phyloP scores from a whole-genome alignment of 2,329 filamentous ascomycete species.

The Exutisphaerella laricina region DNA sequence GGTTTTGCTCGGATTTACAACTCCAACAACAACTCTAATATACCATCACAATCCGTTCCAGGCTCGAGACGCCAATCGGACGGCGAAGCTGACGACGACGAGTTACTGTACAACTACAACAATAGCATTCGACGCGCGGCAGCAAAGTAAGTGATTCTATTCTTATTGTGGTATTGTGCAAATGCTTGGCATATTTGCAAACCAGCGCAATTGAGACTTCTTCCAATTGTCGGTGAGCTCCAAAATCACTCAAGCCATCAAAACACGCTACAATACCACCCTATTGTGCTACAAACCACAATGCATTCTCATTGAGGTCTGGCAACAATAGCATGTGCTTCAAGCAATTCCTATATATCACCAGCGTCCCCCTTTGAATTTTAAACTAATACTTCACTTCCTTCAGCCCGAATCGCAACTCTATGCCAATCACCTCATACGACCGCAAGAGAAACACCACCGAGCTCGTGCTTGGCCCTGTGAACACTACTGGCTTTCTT shows the following conservation, averaged over 20 bases:
- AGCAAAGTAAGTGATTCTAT: slow-evolving; percentile 69
- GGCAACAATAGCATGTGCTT: slow-evolving; percentile 9
- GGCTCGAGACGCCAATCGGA: slow-evolving; percentile 81
- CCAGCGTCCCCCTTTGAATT: neutral
- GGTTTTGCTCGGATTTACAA: slow-evolving; percentile 50
- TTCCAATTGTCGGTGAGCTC: slow-evolving; percentile 8
- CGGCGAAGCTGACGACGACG: slow-evolving; percentile 80
- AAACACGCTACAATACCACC: slow-evolving; percentile 2
- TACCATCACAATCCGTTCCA: slow-evolving; percentile 80
- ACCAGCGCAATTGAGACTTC: no score
- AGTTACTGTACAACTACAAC: slow-evolving; percentile 47
- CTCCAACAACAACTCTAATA: slow-evolving; percentile 54
- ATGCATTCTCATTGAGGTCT: slow-evolving; percentile 12
- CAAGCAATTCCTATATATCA: slow-evolving; percentile 9
- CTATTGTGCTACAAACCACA: slow-evolving; percentile 3
- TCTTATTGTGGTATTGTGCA: slow-evolving; percentile 1
- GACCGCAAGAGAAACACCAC: slow-evolving; percentile 59
- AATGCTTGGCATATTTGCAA: slow-evolving; percentile 12
- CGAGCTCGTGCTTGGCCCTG: slow-evolving; percentile 62
- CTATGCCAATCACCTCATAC: slow-evolving; percentile 77
- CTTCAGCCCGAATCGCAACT: slow-evolving; percentile 76
- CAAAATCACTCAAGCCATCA: slow-evolving; percentile 1
- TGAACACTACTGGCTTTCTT: slow-evolving; percentile 77
- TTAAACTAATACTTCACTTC: slow-evolving; percentile 21
- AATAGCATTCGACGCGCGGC: slow-evolving; percentile 66